These are phyloP conservation scores for Neurospora sp. DNA, from an alignment of 495 filamentous ascomycete genomes.

Conservation along the genomic window DNA sequence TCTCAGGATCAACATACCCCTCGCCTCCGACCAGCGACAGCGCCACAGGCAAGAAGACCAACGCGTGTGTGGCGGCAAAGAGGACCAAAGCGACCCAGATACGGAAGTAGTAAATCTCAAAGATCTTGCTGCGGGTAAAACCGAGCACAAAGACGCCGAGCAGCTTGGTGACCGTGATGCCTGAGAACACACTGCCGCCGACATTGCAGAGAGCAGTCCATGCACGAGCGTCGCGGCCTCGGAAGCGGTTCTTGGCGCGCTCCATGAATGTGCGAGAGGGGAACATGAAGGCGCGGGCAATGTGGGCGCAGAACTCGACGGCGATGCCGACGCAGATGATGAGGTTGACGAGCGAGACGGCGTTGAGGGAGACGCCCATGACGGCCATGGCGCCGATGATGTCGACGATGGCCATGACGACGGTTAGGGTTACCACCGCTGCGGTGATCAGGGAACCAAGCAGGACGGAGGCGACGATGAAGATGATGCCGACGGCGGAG, in stretches of 20 bases:
- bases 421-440: slow-evolving; percentile 68
- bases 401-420: slow-evolving; percentile 88
- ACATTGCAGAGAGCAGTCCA: slow-evolving; percentile 92
- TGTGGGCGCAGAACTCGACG: slow-evolving; percentile 96
- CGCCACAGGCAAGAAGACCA: slow-evolving; percentile 86
- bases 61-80: slow-evolving; percentile 78
- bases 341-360: slow-evolving; percentile 91
- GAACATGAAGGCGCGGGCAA: slow-evolving; percentile 94
- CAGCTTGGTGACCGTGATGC: slow-evolving; percentile 92
- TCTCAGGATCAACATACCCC: slow-evolving; percentile 78
- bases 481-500: slow-evolving; percentile 73
- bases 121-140: slow-evolving; percentile 95
- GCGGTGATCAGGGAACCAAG: slow-evolving; percentile 80
- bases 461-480: slow-evolving; percentile 63
- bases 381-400: slow-evolving; percentile 92
- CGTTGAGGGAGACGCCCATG: slow-evolving; percentile 83
- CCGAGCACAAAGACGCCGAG: slow-evolving; percentile 87
- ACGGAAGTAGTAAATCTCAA: slow-evolving; percentile 97
- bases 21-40: slow-evolving; percentile 79
- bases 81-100: slow-evolving; percentile 88
- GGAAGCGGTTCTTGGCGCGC: slow-evolving; percentile 54
- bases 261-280: slow-evolving; percentile 69
- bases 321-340: slow-evolving; percentile 93
- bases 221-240: slow-evolving; percentile 70
- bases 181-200: slow-evolving; percentile 85